Conservation (phyloP, 2,329 filamentous ascomycete species). For the Epichloe aotearoae region DNA sequence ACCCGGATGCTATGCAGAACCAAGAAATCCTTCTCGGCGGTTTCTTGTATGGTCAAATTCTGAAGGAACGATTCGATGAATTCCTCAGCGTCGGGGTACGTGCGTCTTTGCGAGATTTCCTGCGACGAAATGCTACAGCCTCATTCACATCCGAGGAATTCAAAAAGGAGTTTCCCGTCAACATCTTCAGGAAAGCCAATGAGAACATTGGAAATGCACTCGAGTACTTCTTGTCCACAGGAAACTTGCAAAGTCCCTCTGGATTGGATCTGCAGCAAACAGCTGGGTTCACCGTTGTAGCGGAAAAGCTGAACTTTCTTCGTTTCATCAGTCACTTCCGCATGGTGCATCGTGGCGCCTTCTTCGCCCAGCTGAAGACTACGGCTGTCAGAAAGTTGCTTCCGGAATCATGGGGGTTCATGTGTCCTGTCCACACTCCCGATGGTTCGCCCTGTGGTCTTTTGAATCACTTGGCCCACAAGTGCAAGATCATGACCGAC, state of each 20-base stretch:
- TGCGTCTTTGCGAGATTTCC: conserved; percentile 40
- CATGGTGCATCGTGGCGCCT: conserved; percentile 97
- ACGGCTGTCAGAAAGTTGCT: conserved; percentile 91
- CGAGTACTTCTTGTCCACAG: conserved; percentile 93
- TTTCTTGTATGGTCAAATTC: conserved; percentile 85
- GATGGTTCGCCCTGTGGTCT: conserved; percentile 92
- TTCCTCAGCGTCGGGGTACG: conserved; percentile 51
- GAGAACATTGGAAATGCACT: conserved; percentile 78
- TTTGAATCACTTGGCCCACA: conserved; percentile 89
- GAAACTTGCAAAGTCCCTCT: conserved; percentile 81
- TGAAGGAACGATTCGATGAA: conserved; percentile 91
- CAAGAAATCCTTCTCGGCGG: conserved; percentile 91
- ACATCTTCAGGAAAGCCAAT: conserved; percentile 68
- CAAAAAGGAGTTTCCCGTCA: conserved; percentile 63
- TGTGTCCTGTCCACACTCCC: conserved; percentile 94
- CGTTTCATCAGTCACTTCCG: conserved; percentile 98
- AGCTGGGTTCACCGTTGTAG: conserved; percentile 90
- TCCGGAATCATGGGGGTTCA: conserved; percentile 94
- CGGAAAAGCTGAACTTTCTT: conserved; percentile 97
- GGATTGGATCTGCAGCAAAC: conserved; percentile 90
- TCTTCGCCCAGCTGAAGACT: conserved; percentile 95
- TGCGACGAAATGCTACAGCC: conserved; percentile 43
- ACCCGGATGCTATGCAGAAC: conserved; percentile 91
- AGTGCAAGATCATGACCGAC: conserved; percentile 77
- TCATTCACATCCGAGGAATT: conserved; percentile 71